Percentiles rank a stretch among this genome's conserved stretches.
Evolutionary conservation across 345 rosid genomes (phyloP).

Genomic region (Pseudoturritis turrita): DNA sequence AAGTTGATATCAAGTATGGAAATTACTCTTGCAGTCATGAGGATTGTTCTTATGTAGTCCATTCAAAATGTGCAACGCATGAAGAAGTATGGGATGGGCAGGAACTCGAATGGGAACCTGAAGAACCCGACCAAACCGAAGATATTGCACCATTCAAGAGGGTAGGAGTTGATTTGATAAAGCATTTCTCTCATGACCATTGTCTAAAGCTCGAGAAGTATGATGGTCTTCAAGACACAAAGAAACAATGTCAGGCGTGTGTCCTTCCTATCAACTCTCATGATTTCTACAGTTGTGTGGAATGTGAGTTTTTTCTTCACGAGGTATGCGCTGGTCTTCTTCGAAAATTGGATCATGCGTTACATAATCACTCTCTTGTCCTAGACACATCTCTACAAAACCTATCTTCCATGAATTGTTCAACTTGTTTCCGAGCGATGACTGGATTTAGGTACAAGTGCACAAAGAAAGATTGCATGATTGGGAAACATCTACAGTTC

Average conservation of each 20-base stretch:
- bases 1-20: neutral
- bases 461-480: neutral
- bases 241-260: neutral
- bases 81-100: neutral
- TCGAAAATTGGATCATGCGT: conserved; percentile 29
- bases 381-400: neutral
- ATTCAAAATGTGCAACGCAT: conserved; percentile 16
- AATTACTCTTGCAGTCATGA: neutral
- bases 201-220: neutral
- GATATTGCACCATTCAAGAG: neutral
- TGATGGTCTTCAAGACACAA: neutral
- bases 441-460: neutral
- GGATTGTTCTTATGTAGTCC: neutral
- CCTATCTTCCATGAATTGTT: neutral
- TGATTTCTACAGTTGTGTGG: neutral
- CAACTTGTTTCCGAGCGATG: neutral
- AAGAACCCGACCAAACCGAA: neutral
- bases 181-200: neutral
- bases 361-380: neutral
- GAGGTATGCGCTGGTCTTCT: conserved; percentile 40
- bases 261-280: neutral
- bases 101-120: conserved; percentile 13
- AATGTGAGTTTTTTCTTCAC: conserved; percentile 5
- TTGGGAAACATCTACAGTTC: neutral
- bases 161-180: neutral